These are phyloP conservation scores for Melampsora americana DNA, from an alignment of 1,284 basidiomycete genomes.

Conservation along the genomic window DNA sequence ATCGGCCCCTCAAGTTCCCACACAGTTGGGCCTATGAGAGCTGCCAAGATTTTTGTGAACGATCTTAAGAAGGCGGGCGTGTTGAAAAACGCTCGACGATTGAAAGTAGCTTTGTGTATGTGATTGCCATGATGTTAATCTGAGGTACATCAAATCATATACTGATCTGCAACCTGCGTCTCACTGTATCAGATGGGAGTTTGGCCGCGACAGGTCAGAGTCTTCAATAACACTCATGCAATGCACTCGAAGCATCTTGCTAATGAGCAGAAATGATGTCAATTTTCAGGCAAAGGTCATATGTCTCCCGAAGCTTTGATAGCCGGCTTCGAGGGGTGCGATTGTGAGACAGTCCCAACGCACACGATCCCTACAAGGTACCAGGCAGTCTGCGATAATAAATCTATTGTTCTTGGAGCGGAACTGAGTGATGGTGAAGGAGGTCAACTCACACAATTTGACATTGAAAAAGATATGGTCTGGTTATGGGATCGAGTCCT, in stretches of 20 bases:
- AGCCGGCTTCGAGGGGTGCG: conserved; percentile 53
- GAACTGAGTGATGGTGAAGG: conserved; percentile 13
- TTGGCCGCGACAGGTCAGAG: conserved; percentile 51
- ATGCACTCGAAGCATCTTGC: neutral
- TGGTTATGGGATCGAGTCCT: conserved; percentile 73
- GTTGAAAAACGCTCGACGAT: conserved; percentile 48
- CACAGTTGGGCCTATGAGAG: conserved; percentile 54
- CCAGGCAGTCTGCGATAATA: conserved; percentile 36
- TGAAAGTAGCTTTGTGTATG: conserved; percentile 52
- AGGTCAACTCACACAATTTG: conserved; percentile 59
- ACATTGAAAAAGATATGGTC: conserved; percentile 83
- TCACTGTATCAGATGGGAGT: conserved; percentile 48
- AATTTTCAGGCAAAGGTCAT: conserved; percentile 49
- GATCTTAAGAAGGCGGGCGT: conserved; percentile 51
- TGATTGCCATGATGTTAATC: neutral
- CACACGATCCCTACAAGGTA: conserved; percentile 47
- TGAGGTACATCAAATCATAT: too few species aligned
- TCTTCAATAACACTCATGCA: neutral
- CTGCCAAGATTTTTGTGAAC: conserved; percentile 52
- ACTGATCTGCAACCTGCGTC: too few species aligned
- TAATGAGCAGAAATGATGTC: neutral
- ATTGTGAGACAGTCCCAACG: conserved; percentile 53
- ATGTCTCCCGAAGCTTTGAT: conserved; percentile 54
- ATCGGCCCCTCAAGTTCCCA: conserved; percentile 50
- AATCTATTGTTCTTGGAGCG: conserved; percentile 31